Conservation (phyloP, 2,329 filamentous ascomycete genomes). For the Lasiodiplodia sp. region DNA sequence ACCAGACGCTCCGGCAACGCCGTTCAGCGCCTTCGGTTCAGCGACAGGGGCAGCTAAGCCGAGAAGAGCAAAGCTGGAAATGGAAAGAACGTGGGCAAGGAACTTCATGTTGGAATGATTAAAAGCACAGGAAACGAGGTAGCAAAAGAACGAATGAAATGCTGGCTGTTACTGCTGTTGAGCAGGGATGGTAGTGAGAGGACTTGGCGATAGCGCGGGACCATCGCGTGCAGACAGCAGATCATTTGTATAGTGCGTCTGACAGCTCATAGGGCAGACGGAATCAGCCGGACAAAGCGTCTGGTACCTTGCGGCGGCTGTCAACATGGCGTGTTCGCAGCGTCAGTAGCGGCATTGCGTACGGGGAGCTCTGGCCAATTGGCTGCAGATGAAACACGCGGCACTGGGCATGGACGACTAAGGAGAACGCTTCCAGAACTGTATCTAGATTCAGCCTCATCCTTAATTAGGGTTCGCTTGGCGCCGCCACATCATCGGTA, state of each 20-base stretch:
- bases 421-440: neutral
- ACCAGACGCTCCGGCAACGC: neutral
- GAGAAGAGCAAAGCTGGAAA: neutral
- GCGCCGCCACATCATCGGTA: neutral
- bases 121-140: neutral
- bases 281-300: neutral
- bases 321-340: neutral
- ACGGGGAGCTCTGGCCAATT: neutral
- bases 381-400: neutral
- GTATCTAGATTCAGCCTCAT: neutral
- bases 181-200: neutral
- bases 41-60: neutral
- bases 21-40: neutral
- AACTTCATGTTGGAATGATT: neutral
- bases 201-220: neutral
- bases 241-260: neutral
- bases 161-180: neutral
- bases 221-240: neutral
- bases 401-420: neutral
- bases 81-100: neutral
- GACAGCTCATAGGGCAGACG: neutral
- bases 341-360: neutral
- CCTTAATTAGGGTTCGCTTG: neutral
- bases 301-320: neutral
- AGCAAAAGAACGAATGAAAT: neutral